A percentile compares a stretch with the other conserved stretches of the same genome.
These are phyloP conservation scores for Chaetomium tenue DNA, from an alignment of 495 filamentous ascomycete species.

Conservation along the genomic window DNA sequence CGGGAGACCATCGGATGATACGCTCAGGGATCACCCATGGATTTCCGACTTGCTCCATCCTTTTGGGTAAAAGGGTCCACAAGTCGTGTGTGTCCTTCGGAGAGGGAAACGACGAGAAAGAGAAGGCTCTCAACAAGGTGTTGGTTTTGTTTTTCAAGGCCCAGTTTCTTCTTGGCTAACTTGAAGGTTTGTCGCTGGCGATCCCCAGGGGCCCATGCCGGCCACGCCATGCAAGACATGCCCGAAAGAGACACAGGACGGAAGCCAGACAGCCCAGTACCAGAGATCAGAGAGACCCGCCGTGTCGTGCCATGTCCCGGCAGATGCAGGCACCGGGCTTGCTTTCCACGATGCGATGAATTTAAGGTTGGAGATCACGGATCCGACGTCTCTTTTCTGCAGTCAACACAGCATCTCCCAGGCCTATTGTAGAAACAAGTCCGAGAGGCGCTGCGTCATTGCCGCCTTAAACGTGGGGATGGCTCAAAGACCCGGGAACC, in stretches of 20 bases:
- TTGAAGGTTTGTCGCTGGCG: background rate
- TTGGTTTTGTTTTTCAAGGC: slow-evolving; percentile 2
- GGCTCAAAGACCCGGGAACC: slow-evolving; percentile 11
- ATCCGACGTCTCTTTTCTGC: slow-evolving; percentile 21
- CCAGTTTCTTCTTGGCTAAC: slow-evolving; percentile 18
- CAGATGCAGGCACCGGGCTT: slow-evolving; percentile 25
- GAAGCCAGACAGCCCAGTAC: background rate
- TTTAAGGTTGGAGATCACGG: slow-evolving; percentile 36
- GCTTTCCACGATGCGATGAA: slow-evolving; percentile 15
- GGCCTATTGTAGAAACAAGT: slow-evolving; percentile 36
- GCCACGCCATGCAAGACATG: slow-evolving; percentile 5
- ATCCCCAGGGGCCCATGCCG: slow-evolving; percentile 16
- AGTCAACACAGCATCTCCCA: slow-evolving; percentile 26
- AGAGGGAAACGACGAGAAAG: background rate
- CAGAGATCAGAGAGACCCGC: background rate
- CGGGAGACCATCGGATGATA: background rate
- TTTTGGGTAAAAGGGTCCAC: background rate
- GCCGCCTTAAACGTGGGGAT: slow-evolving; percentile 30
- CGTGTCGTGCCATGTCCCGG: background rate
- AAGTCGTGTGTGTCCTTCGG: background rate
- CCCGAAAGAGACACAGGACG: slow-evolving; percentile 4
- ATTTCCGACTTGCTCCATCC: background rate
- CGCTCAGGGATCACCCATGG: slow-evolving; percentile 14
- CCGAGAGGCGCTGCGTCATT: slow-evolving; percentile 31
- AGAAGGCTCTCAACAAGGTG: background rate